Percentiles rank a stretch among this genome's conserved stretches.
Evolutionary conservation across 768 basidiomycete genomes (phyloP).

Genomic region (Amanita rubescens): DNA sequence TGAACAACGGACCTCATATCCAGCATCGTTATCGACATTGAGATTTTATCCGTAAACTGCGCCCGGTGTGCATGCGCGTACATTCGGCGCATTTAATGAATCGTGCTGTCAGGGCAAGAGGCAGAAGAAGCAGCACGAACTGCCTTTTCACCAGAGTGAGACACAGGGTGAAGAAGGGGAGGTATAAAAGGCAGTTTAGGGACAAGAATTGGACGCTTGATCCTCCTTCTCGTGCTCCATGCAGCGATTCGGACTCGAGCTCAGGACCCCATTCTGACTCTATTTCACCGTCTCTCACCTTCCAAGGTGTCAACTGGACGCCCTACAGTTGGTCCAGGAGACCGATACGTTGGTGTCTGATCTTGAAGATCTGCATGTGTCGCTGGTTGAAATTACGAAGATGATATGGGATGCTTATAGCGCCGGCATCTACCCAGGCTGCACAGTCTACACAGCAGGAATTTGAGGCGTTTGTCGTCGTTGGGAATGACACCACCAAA

Average conservation of each 20-base stretch:
- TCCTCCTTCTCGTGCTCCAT: neutral
- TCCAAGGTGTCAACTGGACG: neutral
- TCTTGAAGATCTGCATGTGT: constrained; percentile 27
- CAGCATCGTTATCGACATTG: constrained; percentile 45
- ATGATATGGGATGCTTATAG: constrained; percentile 8
- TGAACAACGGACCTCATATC: constrained; percentile 16
- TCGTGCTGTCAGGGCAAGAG: constrained; percentile 28
- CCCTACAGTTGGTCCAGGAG: constrained; percentile 5
- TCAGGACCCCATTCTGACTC: neutral
- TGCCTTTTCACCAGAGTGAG: constrained; percentile 39
- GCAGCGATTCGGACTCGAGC: neutral
- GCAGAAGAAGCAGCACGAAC: constrained; percentile 30
- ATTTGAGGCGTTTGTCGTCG: neutral
- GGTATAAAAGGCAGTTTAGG: constrained; percentile 11
- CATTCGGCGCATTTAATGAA: constrained; percentile 17
- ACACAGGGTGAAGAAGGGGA: constrained; percentile 32
- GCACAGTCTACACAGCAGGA: no score
- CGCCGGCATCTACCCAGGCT: constrained; percentile 2
- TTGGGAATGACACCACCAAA: neutral
- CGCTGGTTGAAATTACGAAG: constrained; percentile 15
- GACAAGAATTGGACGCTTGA: constrained; percentile 8
- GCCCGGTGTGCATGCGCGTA: constrained; percentile 43
- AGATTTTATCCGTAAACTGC: constrained; percentile 70
- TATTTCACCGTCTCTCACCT: neutral
- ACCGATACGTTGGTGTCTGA: constrained; percentile 22